Evolutionary conservation across 2,329 filamentous ascomycete species (phyloP).

Genomic region (Penicillium digitatum): DNA sequence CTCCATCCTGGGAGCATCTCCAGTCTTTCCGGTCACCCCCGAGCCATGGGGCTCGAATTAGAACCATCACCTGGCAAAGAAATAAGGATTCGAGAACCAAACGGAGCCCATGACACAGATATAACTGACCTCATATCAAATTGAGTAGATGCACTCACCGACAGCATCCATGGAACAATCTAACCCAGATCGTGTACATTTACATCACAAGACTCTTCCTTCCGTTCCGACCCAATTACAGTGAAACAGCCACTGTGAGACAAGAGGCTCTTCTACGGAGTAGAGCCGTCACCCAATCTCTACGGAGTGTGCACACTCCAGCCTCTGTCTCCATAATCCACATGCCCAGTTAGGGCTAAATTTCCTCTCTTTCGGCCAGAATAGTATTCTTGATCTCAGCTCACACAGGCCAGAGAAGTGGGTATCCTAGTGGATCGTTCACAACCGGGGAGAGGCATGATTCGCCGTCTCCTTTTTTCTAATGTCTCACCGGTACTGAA

Average conservation of each 20-base stretch:
- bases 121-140: not conserved
- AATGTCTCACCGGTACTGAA: slow-evolving; percentile 17
- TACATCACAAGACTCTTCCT: not conserved
- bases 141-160: not conserved
- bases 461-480: slow-evolving; percentile 9
- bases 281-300: not conserved
- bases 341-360: slow-evolving; percentile 6
- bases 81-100: slow-evolving; percentile 2
- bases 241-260: not conserved
- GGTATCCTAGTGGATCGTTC: slow-evolving; percentile 12
- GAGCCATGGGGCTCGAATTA: slow-evolving; percentile 15
- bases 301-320: not conserved
- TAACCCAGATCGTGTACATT: not conserved
- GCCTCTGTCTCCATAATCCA: slow-evolving; percentile 5
- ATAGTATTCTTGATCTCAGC: slow-evolving; percentile 19
- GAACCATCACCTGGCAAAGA: slow-evolving; percentile 1
- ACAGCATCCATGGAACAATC: not conserved
- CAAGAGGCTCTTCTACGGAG: not conserved
- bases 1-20: not conserved
- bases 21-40: slow-evolving; percentile 12
- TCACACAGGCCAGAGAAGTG: not conserved
- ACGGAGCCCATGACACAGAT: not conserved
- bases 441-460: slow-evolving; percentile 6
- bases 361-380: slow-evolving; percentile 1
- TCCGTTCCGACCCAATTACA: not conserved